Evolutionary conservation across 805 yeast genomes (phyloP).

Genomic region (Brettanomyces nanus): DNA sequence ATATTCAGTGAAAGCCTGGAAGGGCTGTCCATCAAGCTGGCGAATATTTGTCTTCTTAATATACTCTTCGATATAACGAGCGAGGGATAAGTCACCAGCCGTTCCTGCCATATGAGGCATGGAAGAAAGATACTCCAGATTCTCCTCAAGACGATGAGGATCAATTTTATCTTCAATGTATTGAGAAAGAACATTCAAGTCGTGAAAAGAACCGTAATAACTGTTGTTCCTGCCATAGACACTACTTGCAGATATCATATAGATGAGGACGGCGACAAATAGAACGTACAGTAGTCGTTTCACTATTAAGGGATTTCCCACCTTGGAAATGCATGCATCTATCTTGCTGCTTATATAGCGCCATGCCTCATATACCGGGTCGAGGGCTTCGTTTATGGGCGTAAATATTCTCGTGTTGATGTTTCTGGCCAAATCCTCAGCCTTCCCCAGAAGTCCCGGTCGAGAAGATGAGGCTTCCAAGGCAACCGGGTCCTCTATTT

Average conservation of each 20-base stretch:
- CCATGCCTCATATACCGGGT: slow-evolving; percentile 45
- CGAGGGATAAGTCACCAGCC: slow-evolving; percentile 69
- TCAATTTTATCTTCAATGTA: slow-evolving; percentile 47
- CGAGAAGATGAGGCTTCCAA: background rate
- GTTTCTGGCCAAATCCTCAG: slow-evolving; percentile 30
- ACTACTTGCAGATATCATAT: slow-evolving; percentile 51
- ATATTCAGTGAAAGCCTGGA: slow-evolving; percentile 55
- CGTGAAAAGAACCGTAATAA: slow-evolving; percentile 53
- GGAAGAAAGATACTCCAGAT: slow-evolving; percentile 62
- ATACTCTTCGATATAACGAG: slow-evolving; percentile 53
- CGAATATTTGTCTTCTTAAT: slow-evolving; percentile 51
- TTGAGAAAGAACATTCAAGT: slow-evolving; percentile 42
- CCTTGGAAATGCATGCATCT: slow-evolving; percentile 49
- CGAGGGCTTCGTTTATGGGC: slow-evolving; percentile 38
- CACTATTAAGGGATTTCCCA: slow-evolving; percentile 85
- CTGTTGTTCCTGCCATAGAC: slow-evolving; percentile 31
- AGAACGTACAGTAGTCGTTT: slow-evolving; percentile 68
- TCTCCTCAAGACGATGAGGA: slow-evolving; percentile 49
- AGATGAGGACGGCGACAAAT: slow-evolving; percentile 50
- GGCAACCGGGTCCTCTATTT: slow-evolving; percentile 34
- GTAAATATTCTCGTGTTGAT: slow-evolving; percentile 30
- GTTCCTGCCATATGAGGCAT: slow-evolving; percentile 89
- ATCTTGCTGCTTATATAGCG: slow-evolving; percentile 33
- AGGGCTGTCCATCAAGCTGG: slow-evolving; percentile 39
- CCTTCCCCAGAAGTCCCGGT: slow-evolving; percentile 23